phyloP scores from a whole-genome alignment of 73 alveolate species.

The Paramecium sexaurelia region DNA sequence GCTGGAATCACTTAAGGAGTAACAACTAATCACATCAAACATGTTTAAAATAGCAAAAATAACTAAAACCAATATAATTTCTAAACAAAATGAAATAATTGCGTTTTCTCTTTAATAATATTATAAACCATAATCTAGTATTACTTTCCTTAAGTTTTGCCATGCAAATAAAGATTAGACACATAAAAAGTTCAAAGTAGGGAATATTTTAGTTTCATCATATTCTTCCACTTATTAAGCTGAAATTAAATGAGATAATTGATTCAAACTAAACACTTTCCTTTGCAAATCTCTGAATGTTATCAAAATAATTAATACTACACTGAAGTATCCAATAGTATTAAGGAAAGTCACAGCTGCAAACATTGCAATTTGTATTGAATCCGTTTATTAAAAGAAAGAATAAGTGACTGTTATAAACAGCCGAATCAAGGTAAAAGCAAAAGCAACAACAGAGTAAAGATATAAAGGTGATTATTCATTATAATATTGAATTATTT shows the following conservation, averaged over 20 bases:
- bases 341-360: not conserved
- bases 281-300: constrained; percentile 43
- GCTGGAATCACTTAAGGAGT: not conserved
- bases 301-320: not conserved
- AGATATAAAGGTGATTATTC: not conserved
- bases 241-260: constrained; percentile 56
- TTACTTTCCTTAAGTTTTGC: constrained; percentile 42
- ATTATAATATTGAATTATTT: not conserved
- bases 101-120: constrained; percentile 49
- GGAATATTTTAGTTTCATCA: constrained; percentile 58
- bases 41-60: not conserved
- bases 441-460: not conserved
- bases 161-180: constrained; percentile 48
- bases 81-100: constrained; percentile 42
- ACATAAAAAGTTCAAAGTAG: constrained; percentile 49
- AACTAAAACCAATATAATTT: not conserved
- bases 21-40: not conserved
- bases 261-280: constrained; percentile 51
- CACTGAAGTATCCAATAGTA: not conserved
- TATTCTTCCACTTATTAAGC: constrained; percentile 67
- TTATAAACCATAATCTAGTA: constrained; percentile 53
- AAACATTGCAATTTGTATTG: not conserved
- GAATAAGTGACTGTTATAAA: not conserved
- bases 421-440: not conserved
- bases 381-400: not conserved